Evolutionary conservation across 139 green algal species (phyloP), one percentile per base, ranked within the genome.

Genomic region (Chlorella sp.): DNA sequence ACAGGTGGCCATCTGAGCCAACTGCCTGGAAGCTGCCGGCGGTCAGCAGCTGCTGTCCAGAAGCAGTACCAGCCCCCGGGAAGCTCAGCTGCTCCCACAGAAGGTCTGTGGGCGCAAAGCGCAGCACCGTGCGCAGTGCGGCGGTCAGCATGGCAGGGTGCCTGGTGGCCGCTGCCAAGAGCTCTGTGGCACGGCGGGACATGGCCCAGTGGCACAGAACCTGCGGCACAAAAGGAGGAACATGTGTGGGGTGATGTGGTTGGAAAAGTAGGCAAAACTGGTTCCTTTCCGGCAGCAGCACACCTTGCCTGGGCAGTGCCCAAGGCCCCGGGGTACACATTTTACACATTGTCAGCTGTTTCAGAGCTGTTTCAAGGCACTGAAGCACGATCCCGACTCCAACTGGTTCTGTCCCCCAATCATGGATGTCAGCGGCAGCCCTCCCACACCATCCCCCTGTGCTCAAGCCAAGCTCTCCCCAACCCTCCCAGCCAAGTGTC

Each of bases 1-100:
- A 92, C 66, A 95, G 83, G 71, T 89, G 75, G 42, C 89, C 87
- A 34, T 88, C 91, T 3, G 24, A 32, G 32, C 71, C 86, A n/a
- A 86, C 73, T 0, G 93, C 94, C 69, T 94, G 53, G 81, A 57
- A 57, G 48, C 48, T 57, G 48, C 48, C 48, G 9, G 48, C 48
- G n/a, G n/a, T n/a, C 48, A 57, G 48, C 48, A 57, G n/a, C n/a
- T n/a, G 48, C 48, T 57, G 48, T 9, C 48, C n/a, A n/a, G n/a
- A n/a, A n/a, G n/a, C n/a, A n/a, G n/a, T n/a, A n/a, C n/a, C n/a
- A n/a, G 48, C 9, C 48, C 48, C 21, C 5, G 19, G 9, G 7
- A 75, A 77, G 5, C 4, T 2, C 61, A 79, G 83, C 61, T 57
- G 83, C 34, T 3, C 36, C 83, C 83, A 87, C 36, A 2, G 16